Base-by-base conservation (phyloP, 2,329 filamentous ascomycete species). In the Aotearoamyces nothofagi region DNA sequence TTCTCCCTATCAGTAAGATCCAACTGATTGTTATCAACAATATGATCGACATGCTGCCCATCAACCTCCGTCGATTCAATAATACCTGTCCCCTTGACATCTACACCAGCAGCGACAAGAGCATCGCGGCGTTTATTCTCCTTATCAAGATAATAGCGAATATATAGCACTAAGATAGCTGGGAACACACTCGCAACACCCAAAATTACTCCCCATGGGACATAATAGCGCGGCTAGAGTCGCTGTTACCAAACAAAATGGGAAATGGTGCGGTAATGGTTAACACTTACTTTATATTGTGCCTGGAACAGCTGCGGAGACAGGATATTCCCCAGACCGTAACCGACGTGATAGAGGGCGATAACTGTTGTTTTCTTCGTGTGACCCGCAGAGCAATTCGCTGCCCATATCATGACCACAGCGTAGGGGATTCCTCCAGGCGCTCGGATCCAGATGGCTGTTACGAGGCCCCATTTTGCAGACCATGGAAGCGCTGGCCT, bases 301-400 rank as follows among this genome's bases (percentile, higher is more conserved):
- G 22, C 22, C 15, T 24, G 22, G 22, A 50, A 56, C 3, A 56
- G 39, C 24, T 56, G 52, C 1, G 52, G 53, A 0, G 47, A 52
- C n/a, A 54, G 42, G 26, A 59, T 57, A 35, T 58, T 58, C 1
- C 53, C 56, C 9, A 56, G 42, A 23, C 50, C 51, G 39, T 57
- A 58, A 2, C 47, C 41, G 30, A 59, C 49, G 8, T 58, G 40
- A n/a, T 54, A 41, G 24, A 59, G 39, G 0, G 53, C 55, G 28
- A 57, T 58, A 33, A 52, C 47, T 5, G 53, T 54, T 22, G 56
- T 50, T 32, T 58, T 58, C 44, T 60, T 60, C 9, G 55, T 55
- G 31, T 60, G 53, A 1, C 57, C 56, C 5, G 50, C 52, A 5
- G 52, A 45, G 15, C 22, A 24, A 24, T 24, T 24, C n/a, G 22